Percentiles rank a stretch among this genome's conserved stretches.
Evolutionary conservation across 1,284 basidiomycete genomes (phyloP).

Genomic region (Cronartium quercuum): DNA sequence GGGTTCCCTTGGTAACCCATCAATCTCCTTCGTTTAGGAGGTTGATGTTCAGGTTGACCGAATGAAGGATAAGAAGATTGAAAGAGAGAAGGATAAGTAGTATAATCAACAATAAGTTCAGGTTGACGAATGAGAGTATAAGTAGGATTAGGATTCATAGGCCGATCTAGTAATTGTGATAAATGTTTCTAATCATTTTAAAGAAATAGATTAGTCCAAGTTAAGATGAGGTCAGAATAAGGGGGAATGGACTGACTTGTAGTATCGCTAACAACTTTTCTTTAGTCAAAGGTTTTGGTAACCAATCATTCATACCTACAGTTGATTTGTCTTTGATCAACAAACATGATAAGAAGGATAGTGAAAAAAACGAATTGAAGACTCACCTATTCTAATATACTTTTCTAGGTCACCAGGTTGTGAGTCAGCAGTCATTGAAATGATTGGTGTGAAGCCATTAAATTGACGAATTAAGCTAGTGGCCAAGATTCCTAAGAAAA

Average conservation of each 20-base stretch:
- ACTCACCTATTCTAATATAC: conserved; percentile 70
- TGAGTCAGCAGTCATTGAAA: conserved; percentile 92
- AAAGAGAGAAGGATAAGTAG: too few species aligned
- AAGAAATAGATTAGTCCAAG: too few species aligned
- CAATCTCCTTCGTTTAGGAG: too few species aligned
- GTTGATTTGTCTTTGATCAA: background rate
- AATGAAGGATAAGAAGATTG: too few species aligned
- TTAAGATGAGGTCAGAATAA: too few species aligned
- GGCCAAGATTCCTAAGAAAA: conserved; percentile 59
- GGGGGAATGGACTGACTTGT: conserved; percentile 38
- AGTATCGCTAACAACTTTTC: conserved; percentile 83
- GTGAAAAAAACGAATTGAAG: background rate
- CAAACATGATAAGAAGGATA: background rate
- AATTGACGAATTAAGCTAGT: conserved; percentile 90
- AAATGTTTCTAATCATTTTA: too few species aligned
- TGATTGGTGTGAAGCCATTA: conserved; percentile 88
- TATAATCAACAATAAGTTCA: too few species aligned
- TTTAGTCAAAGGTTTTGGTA: conserved; percentile 96
- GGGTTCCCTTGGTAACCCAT: too few species aligned
- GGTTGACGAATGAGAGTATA: too few species aligned
- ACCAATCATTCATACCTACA: conserved; percentile 85
- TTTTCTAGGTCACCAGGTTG: conserved; percentile 83
- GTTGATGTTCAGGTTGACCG: too few species aligned
- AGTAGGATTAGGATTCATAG: too few species aligned
- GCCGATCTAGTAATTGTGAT: too few species aligned